Evolutionary conservation across 2,329 filamentous ascomycete genomes (phyloP).

Genomic region (Penicillium sp.): DNA sequence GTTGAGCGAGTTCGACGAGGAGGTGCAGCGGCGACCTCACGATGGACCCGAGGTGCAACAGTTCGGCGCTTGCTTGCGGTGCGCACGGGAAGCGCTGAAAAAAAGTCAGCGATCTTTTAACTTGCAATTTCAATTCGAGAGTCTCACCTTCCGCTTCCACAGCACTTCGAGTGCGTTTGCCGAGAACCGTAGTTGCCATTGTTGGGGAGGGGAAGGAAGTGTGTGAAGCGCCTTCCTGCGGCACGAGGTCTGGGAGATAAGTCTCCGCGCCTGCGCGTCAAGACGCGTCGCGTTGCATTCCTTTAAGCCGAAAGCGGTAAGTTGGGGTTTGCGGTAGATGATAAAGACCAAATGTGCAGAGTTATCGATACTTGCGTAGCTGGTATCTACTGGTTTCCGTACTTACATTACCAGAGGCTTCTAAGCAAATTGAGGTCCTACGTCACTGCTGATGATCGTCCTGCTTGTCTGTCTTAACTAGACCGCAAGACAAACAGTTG

Average conservation of each 20-base stretch:
- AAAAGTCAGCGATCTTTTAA: constrained; percentile 13
- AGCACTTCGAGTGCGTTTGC: constrained; percentile 44
- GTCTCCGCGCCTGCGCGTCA: neutral
- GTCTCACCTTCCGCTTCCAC: constrained; percentile 42
- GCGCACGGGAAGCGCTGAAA: constrained; percentile 32
- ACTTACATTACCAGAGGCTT: neutral
- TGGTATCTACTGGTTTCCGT: neutral
- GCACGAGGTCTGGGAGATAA: constrained; percentile 1
- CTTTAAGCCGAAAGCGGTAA: constrained; percentile 9
- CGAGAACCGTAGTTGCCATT: constrained; percentile 44
- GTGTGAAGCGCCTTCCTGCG: neutral
- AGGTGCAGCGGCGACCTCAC: constrained; percentile 29
- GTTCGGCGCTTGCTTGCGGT: constrained; percentile 50
- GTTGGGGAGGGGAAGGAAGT: constrained; percentile 23
- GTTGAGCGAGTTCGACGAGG: constrained; percentile 37
- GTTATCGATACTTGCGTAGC: neutral
- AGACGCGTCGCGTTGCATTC: constrained; percentile 17
- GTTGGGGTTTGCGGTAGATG: neutral
- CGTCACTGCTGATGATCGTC: neutral
- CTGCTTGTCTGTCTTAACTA: neutral
- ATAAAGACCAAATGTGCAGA: constrained; percentile 1
- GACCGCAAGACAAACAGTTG: neutral
- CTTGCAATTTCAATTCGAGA: constrained; percentile 12
- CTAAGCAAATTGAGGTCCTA: neutral
- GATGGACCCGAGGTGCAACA: constrained; percentile 43